Conservation (phyloP, 192 early-diverging fungal species). For the Linnemannia schmuckeri region DNA sequence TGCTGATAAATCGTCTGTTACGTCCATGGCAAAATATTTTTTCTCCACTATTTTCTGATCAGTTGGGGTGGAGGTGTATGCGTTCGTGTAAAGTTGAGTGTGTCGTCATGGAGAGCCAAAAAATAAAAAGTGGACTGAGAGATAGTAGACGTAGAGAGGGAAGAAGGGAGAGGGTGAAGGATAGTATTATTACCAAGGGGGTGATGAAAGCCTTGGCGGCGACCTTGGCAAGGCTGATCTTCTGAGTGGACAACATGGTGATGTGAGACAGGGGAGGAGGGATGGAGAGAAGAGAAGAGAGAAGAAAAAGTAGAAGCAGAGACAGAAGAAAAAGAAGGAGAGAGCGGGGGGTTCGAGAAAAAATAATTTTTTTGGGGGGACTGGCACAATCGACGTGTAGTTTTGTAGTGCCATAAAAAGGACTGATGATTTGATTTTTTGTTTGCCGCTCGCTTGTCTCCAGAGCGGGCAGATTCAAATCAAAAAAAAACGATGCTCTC, state of each 20-base stretch:
- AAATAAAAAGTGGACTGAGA: neutral
- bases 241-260: slow-evolving; percentile 46
- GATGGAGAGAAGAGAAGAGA: neutral
- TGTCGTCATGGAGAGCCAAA: neutral
- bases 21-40: neutral
- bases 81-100: slow-evolving; percentile 3
- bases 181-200: slow-evolving; percentile 39
- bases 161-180: neutral
- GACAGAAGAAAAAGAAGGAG: neutral
- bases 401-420: neutral
- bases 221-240: slow-evolving; percentile 54
- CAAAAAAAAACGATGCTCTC: neutral
- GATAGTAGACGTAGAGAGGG: neutral
- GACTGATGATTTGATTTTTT: neutral
- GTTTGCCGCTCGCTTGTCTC: slow-evolving; percentile 5
- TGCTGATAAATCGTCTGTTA: neutral
- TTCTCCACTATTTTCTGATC: neutral
- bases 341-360: neutral
- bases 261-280: neutral
- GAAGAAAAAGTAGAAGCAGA: neutral
- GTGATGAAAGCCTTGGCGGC: slow-evolving; percentile 53
- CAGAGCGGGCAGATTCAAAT: slow-evolving; percentile 3
- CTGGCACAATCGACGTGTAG: too few relatives aligned
- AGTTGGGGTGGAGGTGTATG: slow-evolving; percentile 1
- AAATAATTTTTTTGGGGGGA: too few relatives aligned